phyloP scores from a whole-genome alignment of 345 rosid species.

The Arabis alpina region DNA sequence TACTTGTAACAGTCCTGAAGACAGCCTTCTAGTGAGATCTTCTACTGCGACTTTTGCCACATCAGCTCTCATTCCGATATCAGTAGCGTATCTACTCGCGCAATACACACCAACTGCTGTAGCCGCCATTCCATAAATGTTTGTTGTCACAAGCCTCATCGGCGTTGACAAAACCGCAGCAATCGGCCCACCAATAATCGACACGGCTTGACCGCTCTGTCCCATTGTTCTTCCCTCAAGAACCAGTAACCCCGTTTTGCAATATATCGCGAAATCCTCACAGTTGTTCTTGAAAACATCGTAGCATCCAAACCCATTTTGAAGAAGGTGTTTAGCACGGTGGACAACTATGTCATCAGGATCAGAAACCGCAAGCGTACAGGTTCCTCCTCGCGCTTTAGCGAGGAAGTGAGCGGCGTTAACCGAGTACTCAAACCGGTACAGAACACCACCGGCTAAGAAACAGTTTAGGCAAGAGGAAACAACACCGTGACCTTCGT shows the following conservation, averaged over 20 bases:
- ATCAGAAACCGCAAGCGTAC: conserved; percentile 80
- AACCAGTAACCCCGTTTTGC: conserved; percentile 81
- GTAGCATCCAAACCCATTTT: conserved; percentile 87
- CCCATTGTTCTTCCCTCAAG: conserved; percentile 62
- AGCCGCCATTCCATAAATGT: conserved; percentile 83
- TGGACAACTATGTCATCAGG: conserved; percentile 56
- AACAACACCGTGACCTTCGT: conserved; percentile 67
- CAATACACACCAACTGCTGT: conserved; percentile 81
- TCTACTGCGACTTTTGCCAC: conserved; percentile 74
- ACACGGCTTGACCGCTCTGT: conserved; percentile 86
- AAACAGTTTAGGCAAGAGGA: conserved; percentile 87
- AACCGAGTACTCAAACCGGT: conserved; percentile 80
- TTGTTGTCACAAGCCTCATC: conserved; percentile 72
- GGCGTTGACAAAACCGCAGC: conserved; percentile 79
- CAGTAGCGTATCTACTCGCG: conserved; percentile 80
- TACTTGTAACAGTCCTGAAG: conserved; percentile 63
- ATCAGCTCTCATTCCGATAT: conserved; percentile 82
- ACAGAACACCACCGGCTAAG: conserved; percentile 80
- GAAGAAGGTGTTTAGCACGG: conserved; percentile 75
- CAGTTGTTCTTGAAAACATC: conserved; percentile 82
- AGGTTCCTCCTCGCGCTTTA: conserved; percentile 92
- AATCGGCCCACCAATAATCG: conserved; percentile 78
- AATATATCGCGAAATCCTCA: conserved; percentile 83
- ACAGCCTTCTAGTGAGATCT: conserved; percentile 70
- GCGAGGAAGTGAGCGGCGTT: conserved; percentile 75